Base-by-base conservation (phyloP, 225 moss, liverwort and hornwort genomes). In the Sphagnum contortum region DNA sequence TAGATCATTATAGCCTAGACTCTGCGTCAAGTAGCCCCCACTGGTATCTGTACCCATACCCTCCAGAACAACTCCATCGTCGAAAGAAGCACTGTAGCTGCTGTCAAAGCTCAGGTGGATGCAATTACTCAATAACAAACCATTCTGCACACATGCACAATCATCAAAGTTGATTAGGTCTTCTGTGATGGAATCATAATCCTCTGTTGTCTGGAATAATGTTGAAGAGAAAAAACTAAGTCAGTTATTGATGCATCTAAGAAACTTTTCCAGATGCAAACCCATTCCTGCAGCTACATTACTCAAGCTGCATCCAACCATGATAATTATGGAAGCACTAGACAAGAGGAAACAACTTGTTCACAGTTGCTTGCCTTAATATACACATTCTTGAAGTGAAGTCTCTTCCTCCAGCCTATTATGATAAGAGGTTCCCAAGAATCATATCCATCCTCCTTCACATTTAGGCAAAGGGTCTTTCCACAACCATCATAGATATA, bases 401-500 rank as follows among this genome's bases (percentile, higher is more conserved):
- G 76, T 64, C 81, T 88, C 71, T 96, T 96, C 53, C 75, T 74
- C 61, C 78, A 81, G 70, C 95, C 95, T 68, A 96, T 78, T 55
- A 88, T 73, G 69, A 96, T 88, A 60, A 92, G 73, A 47, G 95
- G 92, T 65, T 96, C 92, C 70, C 72, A 69, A 72, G 63, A 70
- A 48, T 72, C 64, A 45, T 49, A 64, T 6, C 67, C 73, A 61
- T 75, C 80, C 68, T 88, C 85, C 63, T 88, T 67, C 44, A 90
- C 81, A 66, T 92, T 81, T 58, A 96, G 68, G 63, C 77, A 68
- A 47, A 96, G 76, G 51, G 77, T 81, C 62, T 89, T 90, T 68
- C 96, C 92, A 71, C 83, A 80, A 64, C 92, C 96, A 75, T 96
- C 96, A 72, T 96, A 96, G 6, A 86, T 66, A 73, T 90, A 96